Evolutionary conservation across 208 protist genomes (phyloP).

Genomic region (Naegleria fowleri): DNA sequence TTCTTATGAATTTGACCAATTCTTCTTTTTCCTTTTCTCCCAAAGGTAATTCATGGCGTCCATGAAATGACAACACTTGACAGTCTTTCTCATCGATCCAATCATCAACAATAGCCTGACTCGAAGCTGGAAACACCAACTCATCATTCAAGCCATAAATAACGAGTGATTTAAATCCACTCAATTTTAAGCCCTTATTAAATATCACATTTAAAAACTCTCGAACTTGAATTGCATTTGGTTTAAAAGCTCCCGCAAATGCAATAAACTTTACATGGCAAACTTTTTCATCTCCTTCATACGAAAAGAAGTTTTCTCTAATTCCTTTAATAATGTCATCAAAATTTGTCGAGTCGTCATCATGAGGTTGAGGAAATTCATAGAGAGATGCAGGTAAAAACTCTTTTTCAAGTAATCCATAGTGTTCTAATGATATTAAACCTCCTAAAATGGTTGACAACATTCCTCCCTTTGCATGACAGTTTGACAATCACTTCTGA

Average conservation of each 20-base stretch:
- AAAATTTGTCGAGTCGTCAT: not conserved
- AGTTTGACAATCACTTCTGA: no score
- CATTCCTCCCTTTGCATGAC: not conserved
- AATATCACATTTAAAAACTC: not conserved
- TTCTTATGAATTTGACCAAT: not conserved
- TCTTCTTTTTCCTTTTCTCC: not conserved
- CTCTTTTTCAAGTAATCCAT: not conserved
- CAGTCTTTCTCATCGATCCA: not conserved
- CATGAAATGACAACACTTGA: not conserved
- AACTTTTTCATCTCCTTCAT: not conserved
- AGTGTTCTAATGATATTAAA: not conserved
- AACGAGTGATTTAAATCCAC: not conserved
- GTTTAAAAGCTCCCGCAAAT: not conserved
- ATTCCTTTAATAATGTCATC: not conserved
- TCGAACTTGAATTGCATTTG: not conserved
- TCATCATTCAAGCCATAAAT: not conserved
- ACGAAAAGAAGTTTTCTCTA: not conserved
- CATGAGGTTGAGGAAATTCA: not conserved
- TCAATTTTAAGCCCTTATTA: not conserved
- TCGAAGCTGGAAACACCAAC: not conserved
- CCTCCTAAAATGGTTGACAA: not conserved
- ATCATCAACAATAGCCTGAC: not conserved
- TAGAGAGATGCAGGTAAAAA: not conserved
- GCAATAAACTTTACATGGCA: not conserved
- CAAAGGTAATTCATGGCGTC: not conserved